A percentile compares a stretch with the other conserved stretches of the same genome.
phyloP scores from a whole-genome alignment of 2,329 filamentous ascomycete species.

The Sarocladium oryzae region DNA sequence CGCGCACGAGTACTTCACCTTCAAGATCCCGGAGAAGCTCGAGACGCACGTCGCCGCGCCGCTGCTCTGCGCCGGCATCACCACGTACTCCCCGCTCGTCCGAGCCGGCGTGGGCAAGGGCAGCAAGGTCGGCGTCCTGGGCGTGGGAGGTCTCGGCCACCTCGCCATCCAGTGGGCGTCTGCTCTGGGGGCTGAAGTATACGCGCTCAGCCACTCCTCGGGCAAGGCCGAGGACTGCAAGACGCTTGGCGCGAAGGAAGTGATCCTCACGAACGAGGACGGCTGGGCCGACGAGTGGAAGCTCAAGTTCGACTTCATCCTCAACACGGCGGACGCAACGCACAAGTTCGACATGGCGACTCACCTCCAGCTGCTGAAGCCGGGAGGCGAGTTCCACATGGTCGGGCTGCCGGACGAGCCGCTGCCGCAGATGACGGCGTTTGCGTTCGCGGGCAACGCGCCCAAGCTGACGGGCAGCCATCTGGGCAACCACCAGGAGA shows the following conservation, averaged over 20 bases:
- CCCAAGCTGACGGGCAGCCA: conserved; percentile 48
- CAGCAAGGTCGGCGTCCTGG: conserved; percentile 64
- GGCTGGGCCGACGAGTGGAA: conserved; percentile 51
- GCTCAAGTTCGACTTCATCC: conserved; percentile 43
- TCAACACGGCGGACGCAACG: conserved; percentile 43
- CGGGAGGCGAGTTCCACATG: conserved; percentile 50
- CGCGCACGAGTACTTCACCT: conserved; percentile 50
- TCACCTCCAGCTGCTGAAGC: conserved; percentile 45
- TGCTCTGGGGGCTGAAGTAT: conserved; percentile 61
- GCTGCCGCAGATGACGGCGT: conserved; percentile 34
- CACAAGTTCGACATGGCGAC: conserved; percentile 47
- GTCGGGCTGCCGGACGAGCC: conserved; percentile 49
- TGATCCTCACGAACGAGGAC: conserved; percentile 40
- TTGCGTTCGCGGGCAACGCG: conserved; percentile 43
- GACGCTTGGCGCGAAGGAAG: conserved; percentile 56
- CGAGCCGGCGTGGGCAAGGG: conserved; percentile 63
- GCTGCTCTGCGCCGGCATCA: conserved; percentile 73
- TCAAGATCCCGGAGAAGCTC: conserved; percentile 50
- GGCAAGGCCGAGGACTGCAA: conserved; percentile 53
- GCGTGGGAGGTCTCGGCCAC: conserved; percentile 68
- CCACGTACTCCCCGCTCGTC: conserved; percentile 62
- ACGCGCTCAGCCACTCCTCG: conserved; percentile 55
- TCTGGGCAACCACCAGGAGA: conserved; percentile 54
- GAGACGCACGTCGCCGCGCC: conserved; percentile 50
- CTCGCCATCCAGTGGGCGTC: conserved; percentile 65